phyloP scores from a whole-genome alignment of 208 protist genomes.

The Acanthamoeba triangularis region DNA sequence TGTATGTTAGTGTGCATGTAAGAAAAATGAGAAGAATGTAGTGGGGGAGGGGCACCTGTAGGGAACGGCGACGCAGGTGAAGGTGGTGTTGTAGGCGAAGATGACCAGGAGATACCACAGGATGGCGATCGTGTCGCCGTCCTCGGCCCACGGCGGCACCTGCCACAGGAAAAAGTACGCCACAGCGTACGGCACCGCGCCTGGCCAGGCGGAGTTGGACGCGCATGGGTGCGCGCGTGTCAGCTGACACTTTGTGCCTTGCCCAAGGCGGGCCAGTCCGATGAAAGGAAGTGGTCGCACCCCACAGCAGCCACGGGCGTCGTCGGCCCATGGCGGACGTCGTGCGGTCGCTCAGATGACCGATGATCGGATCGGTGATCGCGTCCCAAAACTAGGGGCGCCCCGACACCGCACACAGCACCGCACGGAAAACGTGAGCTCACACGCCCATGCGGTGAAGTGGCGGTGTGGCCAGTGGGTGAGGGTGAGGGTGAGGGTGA shows the following conservation, averaged over 20 bases:
- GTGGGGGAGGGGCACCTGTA: background rate
- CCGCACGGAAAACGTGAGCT: background rate
- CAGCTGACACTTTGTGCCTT: background rate
- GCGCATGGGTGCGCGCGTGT: background rate
- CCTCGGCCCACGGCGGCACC: conserved; percentile 62
- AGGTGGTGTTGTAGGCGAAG: conserved; percentile 44
- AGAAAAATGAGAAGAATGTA: background rate
- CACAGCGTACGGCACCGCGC: conserved; percentile 39
- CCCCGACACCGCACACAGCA: background rate
- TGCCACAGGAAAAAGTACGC: conserved; percentile 50
- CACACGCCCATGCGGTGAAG: background rate
- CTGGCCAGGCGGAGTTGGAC: background rate
- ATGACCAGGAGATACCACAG: conserved; percentile 15
- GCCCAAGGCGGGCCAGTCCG: background rate
- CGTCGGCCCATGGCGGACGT: conserved; percentile 23
- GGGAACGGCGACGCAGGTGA: conserved; percentile 56
- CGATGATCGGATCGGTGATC: conserved; percentile 64
- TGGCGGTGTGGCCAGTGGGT: background rate
- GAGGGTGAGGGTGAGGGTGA: background rate
- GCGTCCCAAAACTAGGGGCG: conserved; percentile 75
- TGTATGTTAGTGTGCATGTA: too few relatives aligned
- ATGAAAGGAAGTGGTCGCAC: background rate
- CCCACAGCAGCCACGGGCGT: conserved; percentile 49
- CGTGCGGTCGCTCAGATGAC: conserved; percentile 45
- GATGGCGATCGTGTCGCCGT: conserved; percentile 29